Evolutionary conservation across 768 basidiomycete species (phyloP), one percentile per base, ranked within the genome.

Genomic region (Trametes punicea): DNA sequence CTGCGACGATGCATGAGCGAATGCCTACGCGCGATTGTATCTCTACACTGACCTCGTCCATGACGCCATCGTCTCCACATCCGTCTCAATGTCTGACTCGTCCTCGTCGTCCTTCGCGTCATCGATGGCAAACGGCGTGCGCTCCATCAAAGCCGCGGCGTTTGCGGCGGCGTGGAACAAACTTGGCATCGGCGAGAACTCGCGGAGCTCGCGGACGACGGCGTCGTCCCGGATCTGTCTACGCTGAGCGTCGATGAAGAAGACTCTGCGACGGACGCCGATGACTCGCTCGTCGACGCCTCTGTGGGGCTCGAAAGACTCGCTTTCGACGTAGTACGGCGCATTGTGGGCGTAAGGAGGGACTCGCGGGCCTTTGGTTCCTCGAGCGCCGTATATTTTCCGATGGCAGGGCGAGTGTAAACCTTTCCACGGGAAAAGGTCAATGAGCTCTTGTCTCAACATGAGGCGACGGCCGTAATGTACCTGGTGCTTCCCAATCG

Each of bases 41-140:
- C n/a, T n/a, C n/a, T n/a, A n/a, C 11, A 15, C 20, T 41, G 29
- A 88, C 90, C 78, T 96, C 94, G 65, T 95, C 91, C 85, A 98
- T 81, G 44, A 95, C 91, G 55, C 83, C 83, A 59, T 87, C 85
- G 53, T 87, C 85, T 82, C 84, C 46, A 69, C 75, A 20, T 71
- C 77, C 34, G 57, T 62, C 46, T 78, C 82, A 13, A 74, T 74
- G 25, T 81, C 83, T 5, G 78, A 82, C 26, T 74, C 73, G 67
- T 90, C 88, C 0, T 90, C 90, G 10, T 88, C 89, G 55, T 92
- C 90, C 49, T 85, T 87, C 3, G 87, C 91, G 70, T 94, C 93
- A 66, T 99, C 97, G 57, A 98, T 97, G n/a, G 93, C 93, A 69
- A 99, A 99, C 61, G 88, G 87, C 23, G 92, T 93, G 39, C 96